These are phyloP conservation scores for Suhomyces faveliae DNA, from an alignment of 805 yeast species.

Conservation along the genomic window DNA sequence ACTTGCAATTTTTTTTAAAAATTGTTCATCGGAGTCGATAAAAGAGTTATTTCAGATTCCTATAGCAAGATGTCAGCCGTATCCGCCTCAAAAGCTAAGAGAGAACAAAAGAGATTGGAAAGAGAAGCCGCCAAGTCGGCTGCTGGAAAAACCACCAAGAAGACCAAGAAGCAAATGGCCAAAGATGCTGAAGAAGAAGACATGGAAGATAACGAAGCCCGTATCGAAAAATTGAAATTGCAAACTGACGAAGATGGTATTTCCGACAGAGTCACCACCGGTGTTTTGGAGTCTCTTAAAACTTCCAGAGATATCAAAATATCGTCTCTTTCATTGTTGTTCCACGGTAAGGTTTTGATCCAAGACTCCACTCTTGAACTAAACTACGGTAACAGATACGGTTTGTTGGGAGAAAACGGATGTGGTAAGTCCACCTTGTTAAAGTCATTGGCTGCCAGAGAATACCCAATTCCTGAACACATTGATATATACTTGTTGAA, in stretches of 20 bases:
- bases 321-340: conserved; percentile 83
- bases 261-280: conserved; percentile 96
- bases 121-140: conserved; percentile 46
- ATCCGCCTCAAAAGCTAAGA: conserved; percentile 95
- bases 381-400: conserved; percentile 96
- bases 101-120: conserved; percentile 91
- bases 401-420: conserved; percentile 96
- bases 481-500: conserved; percentile 91
- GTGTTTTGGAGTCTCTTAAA: conserved; percentile 84
- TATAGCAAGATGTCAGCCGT: conserved; percentile 39
- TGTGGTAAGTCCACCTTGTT: conserved; percentile 97
- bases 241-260: conserved; percentile 93
- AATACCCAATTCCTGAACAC: conserved; percentile 88
- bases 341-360: conserved; percentile 95
- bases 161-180: conserved; percentile 55
- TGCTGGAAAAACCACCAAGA: conserved; percentile 74
- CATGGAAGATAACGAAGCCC: conserved; percentile 64
- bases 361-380: conserved; percentile 91
- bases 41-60: not conserved
- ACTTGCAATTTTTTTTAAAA: not conserved
- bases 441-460: conserved; percentile 92
- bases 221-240: conserved; percentile 80
- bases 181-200: conserved; percentile 53
- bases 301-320: conserved; percentile 94
- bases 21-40: not conserved